phyloP scores from a whole-genome alignment of 208 protist species.

The Tritrichomonas foetus region DNA sequence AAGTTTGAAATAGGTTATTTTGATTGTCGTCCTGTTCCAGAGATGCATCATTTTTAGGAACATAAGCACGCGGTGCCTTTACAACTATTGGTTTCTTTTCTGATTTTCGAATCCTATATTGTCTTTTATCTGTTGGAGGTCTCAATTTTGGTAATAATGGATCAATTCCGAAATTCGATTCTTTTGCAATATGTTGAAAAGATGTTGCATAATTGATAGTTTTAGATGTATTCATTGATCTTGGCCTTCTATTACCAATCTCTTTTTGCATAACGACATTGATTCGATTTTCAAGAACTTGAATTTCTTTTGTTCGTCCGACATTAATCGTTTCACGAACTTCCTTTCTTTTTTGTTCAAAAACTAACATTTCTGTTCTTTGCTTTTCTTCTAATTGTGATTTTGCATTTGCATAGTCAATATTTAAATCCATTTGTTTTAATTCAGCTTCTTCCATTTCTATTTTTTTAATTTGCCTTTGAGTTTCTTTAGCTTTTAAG shows the following conservation, averaged over 20 bases:
- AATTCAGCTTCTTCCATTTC: background rate
- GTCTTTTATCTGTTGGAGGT: background rate
- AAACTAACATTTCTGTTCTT: background rate
- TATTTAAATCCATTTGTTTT: background rate
- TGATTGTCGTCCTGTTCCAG: too few relatives aligned
- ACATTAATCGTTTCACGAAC: background rate
- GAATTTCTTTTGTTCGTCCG: background rate
- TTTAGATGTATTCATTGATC: background rate
- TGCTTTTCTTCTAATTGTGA: background rate
- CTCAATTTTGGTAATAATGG: background rate
- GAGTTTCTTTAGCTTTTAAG: background rate
- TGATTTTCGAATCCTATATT: too few relatives aligned
- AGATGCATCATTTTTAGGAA: too few relatives aligned
- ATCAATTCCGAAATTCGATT: background rate
- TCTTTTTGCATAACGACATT: background rate
- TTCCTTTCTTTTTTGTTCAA: background rate
- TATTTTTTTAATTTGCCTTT: background rate
- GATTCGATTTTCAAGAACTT: background rate
- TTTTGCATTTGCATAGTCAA: background rate
- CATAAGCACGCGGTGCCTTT: too few relatives aligned
- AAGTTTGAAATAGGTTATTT: too few relatives aligned
- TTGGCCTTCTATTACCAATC: background rate
- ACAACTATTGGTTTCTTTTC: too few relatives aligned
- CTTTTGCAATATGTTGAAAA: background rate
- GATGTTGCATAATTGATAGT: background rate